Evolutionary conservation across 495 filamentous ascomycete genomes (phyloP).

Genomic region (Amphirosellinia nigrospora): DNA sequence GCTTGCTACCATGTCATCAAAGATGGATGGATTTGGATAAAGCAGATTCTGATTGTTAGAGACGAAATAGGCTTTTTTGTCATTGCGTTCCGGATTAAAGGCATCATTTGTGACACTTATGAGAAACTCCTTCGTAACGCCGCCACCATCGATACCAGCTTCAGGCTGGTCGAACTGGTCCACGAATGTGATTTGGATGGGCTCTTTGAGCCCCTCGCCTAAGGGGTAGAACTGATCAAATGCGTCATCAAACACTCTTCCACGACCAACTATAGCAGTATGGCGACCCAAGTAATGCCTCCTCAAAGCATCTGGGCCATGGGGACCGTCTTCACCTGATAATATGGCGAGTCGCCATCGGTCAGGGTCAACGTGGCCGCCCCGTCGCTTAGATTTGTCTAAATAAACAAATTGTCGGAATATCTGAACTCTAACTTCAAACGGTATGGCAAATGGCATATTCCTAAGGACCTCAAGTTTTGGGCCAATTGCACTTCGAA

Average conservation of each 20-base stretch:
- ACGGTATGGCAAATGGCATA: constrained; percentile 97
- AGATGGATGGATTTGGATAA: constrained; percentile 82
- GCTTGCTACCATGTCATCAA: constrained; percentile 73
- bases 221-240: constrained; percentile 83
- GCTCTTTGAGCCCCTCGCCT: constrained; percentile 86
- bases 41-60: constrained; percentile 89
- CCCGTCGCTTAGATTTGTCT: constrained; percentile 78
- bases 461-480: constrained; percentile 89
- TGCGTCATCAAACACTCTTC: constrained; percentile 85
- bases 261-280: constrained; percentile 80
- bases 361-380: constrained; percentile 79
- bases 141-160: constrained; percentile 95
- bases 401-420: constrained; percentile 89
- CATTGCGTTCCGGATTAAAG: constrained; percentile 58
- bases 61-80: constrained; percentile 66
- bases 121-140: constrained; percentile 97
- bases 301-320: constrained; percentile 35
- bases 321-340: constrained; percentile 30
- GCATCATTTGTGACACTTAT: constrained; percentile 89
- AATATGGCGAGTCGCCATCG: constrained; percentile 73
- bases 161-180: constrained; percentile 87
- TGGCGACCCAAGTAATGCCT: constrained; percentile 69
- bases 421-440: constrained; percentile 87
- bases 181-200: constrained; percentile 96
- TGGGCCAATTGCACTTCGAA: constrained; percentile 78